Evolutionary conservation across 2,329 filamentous ascomycete species (phyloP), one percentile per base, ranked within the genome.

Genomic region (Hypoxylon sp.): DNA sequence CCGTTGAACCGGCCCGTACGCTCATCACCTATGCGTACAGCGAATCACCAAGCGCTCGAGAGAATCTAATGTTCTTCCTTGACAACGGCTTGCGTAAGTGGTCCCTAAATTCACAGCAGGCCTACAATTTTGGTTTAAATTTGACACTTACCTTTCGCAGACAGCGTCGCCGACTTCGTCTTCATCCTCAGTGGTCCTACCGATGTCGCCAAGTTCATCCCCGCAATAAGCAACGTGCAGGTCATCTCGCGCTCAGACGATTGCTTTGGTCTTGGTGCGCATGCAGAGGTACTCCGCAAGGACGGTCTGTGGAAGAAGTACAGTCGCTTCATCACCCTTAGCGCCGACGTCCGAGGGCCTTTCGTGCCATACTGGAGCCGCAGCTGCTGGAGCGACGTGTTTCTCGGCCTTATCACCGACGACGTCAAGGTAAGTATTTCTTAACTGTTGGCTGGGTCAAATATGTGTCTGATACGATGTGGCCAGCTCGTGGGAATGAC

Each of bases 161-260:
- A 77, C 60, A 67, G 56, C 24, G 68, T 63, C 0, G 75, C 74
- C 42, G 75, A 77, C 63, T 77, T 77, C 59, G 63, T 77, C 57
- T 77, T 77, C 61, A 72, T 77, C 52, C 63, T 77, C 43, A 74
- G 76, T 45, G 75, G 75, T 31, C 62, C 69, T 37, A 70, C 70
- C 24, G 64, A 70, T 41, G 65, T 60, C 2, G 50, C 55, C 33
- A 23, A 43, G 2, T 42, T 69, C 1, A 68, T 77, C 45, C 74
- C 74, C 0, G 26, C 54, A 3, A 57, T 59, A 27, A 37, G 63
- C n/a, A 76, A 77, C 58, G 67, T 76, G 46, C 64, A 66, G 31
- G 50, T 73, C 26, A 63, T 76, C 21, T 53, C 64, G 8, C 70
- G 72, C 3, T 40, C 64, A 9, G 70, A 74, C 55, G 69, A 66